Evolutionary conservation across 495 filamentous ascomycete species (phyloP), one percentile per base, ranked within the genome.

Genomic region (Hyaloscypha hepaticicola): DNA sequence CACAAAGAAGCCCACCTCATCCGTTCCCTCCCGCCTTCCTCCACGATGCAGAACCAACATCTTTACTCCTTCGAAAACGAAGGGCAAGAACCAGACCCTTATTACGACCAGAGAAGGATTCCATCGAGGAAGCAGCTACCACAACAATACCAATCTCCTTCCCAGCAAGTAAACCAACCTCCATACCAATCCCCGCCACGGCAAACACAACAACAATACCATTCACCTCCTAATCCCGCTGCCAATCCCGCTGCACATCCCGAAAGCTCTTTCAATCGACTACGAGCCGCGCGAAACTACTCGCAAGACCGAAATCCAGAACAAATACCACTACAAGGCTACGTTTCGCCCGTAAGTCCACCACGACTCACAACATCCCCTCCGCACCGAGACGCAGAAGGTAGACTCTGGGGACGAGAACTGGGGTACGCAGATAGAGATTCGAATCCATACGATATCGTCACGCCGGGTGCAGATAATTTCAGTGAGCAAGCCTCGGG

Each of bases 401-500:
- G 55, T 60, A 61, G 55, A 68, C 49, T 59, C 60, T 72, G 68
- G 68, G 64, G 57, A 5, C 64, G 48, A 24, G 64, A 72, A 48
- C 33, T 63, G 29, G 62, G 61, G 9, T 68, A 68, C 31, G 38
- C 38, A 45, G 55, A 56, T 34, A 67, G 59, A n/a, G 51, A 67
- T 29, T 67, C 63, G 0, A 33, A 12, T 2, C 41, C 22, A 2
- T 83, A 80, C 56, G 87, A 78, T 53, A 24, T 16, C 25, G 81
- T 85, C 49, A 91, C 90, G 7, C 90, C 90, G 5, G 90, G 88
- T 11, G 82, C 84, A 41, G 90, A 93, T 74, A 92, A 93, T 71
- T 83, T 91, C 59, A 84, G 90, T 52, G 84, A 87, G 27, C 75
- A 79, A 49, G 90, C 90, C 14, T 83, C 82, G 53, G 91, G 90